phyloP scores from a whole-genome alignment of 345 rosid genomes.

The Jatropha curcas region DNA sequence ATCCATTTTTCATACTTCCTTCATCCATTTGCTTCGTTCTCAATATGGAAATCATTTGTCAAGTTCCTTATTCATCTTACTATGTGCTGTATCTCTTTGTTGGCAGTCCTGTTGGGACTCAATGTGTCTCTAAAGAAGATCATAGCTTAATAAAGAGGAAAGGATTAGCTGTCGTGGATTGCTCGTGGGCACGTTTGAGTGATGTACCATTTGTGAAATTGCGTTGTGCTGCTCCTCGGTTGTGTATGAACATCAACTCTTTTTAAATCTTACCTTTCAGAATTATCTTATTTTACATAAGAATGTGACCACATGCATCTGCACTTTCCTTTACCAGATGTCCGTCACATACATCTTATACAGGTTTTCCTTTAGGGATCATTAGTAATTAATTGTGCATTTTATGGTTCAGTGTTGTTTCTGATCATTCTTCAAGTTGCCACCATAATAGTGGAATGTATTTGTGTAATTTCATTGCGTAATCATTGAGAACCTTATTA shows the following conservation, averaged over 20 bases:
- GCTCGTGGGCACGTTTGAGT: conserved; percentile 92
- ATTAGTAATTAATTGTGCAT: not conserved
- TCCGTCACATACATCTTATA: not conserved
- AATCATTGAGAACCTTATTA: not conserved
- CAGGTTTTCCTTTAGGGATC: not conserved
- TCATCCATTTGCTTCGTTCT: not conserved
- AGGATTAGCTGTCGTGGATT: conserved; percentile 97
- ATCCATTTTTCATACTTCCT: not conserved
- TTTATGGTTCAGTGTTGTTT: conserved; percentile 1
- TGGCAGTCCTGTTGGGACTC: conserved; percentile 88
- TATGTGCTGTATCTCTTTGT: conserved; percentile 13
- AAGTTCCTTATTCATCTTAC: conserved; percentile 13
- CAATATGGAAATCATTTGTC: not conserved
- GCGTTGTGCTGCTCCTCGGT: conserved; percentile 88
- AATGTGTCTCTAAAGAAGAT: conserved; percentile 89
- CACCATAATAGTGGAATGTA: not conserved
- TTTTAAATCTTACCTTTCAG: not conserved
- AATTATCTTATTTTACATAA: not conserved
- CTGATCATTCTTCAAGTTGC: not conserved
- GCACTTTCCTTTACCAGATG: not conserved
- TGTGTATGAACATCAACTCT: conserved; percentile 56
- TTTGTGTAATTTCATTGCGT: not conserved
- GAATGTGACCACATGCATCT: not conserved
- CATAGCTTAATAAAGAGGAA: conserved; percentile 63
- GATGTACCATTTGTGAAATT: conserved; percentile 95